phyloP scores from a whole-genome alignment of 106 monocot genomes.

The Acorus calamus region DNA sequence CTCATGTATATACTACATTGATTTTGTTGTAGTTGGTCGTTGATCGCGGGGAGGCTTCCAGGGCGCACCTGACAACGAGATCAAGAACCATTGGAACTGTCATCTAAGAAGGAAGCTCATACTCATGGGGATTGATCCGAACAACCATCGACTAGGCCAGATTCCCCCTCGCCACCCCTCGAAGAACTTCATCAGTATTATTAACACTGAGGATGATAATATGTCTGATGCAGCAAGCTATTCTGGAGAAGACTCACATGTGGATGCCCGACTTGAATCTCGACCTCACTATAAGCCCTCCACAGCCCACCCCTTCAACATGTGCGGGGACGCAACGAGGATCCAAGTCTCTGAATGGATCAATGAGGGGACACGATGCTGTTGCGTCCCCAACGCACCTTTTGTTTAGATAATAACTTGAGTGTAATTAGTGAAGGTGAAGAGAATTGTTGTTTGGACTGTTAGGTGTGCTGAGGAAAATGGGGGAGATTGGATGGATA shows the following conservation, averaged over 20 bases:
- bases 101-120: too few species aligned
- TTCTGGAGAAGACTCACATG: background rate
- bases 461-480: too few species aligned
- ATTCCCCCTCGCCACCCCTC: background rate
- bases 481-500: too few species aligned
- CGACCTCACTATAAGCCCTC: constrained; percentile 18
- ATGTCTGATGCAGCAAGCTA: constrained; percentile 7
- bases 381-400: background rate
- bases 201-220: background rate
- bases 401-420: too few species aligned
- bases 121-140: constrained; percentile 12
- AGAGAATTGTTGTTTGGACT: too few species aligned
- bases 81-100: too few species aligned
- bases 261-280: constrained; percentile 24
- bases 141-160: constrained; percentile 8
- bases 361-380: background rate
- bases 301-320: too few species aligned
- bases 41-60: too few species aligned
- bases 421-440: too few species aligned
- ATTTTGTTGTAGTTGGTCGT: too few species aligned
- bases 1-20: too few species aligned
- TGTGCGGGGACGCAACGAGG: background rate
- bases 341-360: background rate
- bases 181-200: background rate
- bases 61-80: too few species aligned